Percentiles rank a stretch among this genome's conserved stretches.
phyloP scores from a whole-genome alignment of 257 asterid genomes.

The Salvia splendens region DNA sequence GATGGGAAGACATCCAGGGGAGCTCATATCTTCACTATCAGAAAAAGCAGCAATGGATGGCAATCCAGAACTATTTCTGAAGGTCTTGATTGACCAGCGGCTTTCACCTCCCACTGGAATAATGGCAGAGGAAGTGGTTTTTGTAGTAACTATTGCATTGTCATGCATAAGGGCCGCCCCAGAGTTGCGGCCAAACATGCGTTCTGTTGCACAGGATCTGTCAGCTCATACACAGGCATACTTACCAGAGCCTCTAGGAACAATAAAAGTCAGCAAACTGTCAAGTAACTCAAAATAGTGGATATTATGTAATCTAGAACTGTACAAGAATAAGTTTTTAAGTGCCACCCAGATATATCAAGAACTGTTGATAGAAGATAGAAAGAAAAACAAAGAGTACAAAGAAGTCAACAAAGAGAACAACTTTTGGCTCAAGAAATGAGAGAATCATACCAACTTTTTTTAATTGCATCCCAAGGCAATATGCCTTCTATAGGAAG shows the following conservation, averaged over 20 bases:
- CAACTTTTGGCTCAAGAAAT: no score
- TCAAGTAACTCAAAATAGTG: slow-evolving; percentile 42
- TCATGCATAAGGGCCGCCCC: slow-evolving; percentile 62
- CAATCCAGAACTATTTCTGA: slow-evolving; percentile 46
- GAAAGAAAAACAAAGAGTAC: not conserved
- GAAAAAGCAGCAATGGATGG: slow-evolving; percentile 34
- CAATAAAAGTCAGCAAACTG: slow-evolving; percentile 46
- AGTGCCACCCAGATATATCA: slow-evolving; percentile 5
- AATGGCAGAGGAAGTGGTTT: slow-evolving; percentile 68
- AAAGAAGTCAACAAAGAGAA: no score
- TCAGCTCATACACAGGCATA: slow-evolving; percentile 58
- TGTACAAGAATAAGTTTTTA: slow-evolving; percentile 18
- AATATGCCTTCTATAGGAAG: no score
- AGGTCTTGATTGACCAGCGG: slow-evolving; percentile 67
- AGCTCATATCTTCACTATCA: slow-evolving; percentile 51
- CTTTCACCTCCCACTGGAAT: slow-evolving; percentile 61
- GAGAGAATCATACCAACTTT: no score
- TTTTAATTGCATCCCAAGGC: no score
- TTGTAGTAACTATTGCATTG: slow-evolving; percentile 60
- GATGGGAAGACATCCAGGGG: slow-evolving; percentile 96
- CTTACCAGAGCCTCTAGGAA: slow-evolving; percentile 54
- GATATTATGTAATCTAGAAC: not conserved
- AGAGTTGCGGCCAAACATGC: slow-evolving; percentile 79
- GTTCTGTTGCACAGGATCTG: slow-evolving; percentile 71
- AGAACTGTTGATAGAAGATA: not conserved